phyloP scores from a whole-genome alignment of 306 rosid genomes.

The Begonia peltatifolia region DNA sequence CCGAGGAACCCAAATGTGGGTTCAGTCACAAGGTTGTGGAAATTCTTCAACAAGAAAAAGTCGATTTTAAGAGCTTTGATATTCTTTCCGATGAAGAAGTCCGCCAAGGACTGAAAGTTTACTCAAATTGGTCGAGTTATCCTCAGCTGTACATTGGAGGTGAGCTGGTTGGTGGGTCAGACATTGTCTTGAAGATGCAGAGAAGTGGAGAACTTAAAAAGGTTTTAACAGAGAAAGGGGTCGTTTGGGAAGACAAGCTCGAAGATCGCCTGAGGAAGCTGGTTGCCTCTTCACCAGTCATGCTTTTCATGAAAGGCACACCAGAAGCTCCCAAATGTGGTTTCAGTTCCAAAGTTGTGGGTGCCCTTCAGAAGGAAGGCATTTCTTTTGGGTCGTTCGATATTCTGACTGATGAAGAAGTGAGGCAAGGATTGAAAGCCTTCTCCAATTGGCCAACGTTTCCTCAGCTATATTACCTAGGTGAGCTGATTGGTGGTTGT shows the following conservation, averaged over 20 bases:
- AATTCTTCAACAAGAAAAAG: slow-evolving; percentile 71
- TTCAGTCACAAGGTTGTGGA: slow-evolving; percentile 90
- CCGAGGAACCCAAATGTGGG: slow-evolving; percentile 84
- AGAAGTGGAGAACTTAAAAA: slow-evolving; percentile 76
- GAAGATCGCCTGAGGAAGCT: slow-evolving; percentile 68
- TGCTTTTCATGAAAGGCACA: slow-evolving; percentile 88
- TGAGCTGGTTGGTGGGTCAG: slow-evolving; percentile 87
- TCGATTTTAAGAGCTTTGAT: slow-evolving; percentile 58
- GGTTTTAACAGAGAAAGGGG: slow-evolving; percentile 49
- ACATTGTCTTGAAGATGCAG: slow-evolving; percentile 88
- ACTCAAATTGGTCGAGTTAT: slow-evolving; percentile 94
- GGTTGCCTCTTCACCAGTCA: slow-evolving; percentile 51
- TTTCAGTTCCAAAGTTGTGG: slow-evolving; percentile 76
- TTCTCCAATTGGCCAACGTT: slow-evolving; percentile 93
- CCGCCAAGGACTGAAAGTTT: slow-evolving; percentile 84
- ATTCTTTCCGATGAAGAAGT: slow-evolving; percentile 73
- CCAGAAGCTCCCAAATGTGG: slow-evolving; percentile 89
- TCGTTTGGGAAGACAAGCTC: slow-evolving; percentile 28
- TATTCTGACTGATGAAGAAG: slow-evolving; percentile 60
- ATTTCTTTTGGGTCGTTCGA: slow-evolving; percentile 67
- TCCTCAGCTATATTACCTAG: slow-evolving; percentile 84
- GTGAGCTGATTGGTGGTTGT: slow-evolving; percentile 82
- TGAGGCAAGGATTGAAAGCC: slow-evolving; percentile 77
- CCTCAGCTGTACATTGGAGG: slow-evolving; percentile 74
- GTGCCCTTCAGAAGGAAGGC: slow-evolving; percentile 57